phyloP scores from a whole-genome alignment of 495 filamentous ascomycete genomes.

The Amphirosellinia nigrospora region DNA sequence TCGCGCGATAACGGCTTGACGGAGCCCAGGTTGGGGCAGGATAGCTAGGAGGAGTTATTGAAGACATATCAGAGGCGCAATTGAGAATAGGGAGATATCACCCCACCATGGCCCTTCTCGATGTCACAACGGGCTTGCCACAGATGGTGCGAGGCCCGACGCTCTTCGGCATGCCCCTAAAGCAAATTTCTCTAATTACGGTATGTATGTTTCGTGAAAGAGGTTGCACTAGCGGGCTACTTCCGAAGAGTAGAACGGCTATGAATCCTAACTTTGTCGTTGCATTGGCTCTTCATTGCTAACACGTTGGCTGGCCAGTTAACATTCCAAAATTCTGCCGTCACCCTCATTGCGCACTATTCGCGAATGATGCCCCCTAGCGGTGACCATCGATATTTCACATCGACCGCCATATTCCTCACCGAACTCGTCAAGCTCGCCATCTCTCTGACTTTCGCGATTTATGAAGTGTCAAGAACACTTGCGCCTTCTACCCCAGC shows the following conservation, averaged over 20 bases:
- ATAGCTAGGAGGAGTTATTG: not conserved
- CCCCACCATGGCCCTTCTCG: conserved; percentile 46
- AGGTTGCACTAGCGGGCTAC: not conserved
- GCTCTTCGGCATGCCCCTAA: conserved; percentile 72
- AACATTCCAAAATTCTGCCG: conserved; percentile 77
- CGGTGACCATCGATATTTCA: conserved; percentile 83
- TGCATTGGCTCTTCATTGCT: not conserved
- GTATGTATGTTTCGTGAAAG: conserved; percentile 53
- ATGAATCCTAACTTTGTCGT: not conserved
- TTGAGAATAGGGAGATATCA: not conserved
- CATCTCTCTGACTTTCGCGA: conserved; percentile 81
- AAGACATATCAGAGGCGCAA: not conserved
- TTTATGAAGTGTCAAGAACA: conserved; percentile 82
- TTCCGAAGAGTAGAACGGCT: not conserved
- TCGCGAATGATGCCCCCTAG: conserved; percentile 87
- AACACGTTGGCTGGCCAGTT: conserved; percentile 57
- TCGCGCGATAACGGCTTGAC: not conserved
- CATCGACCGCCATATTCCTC: conserved; percentile 92
- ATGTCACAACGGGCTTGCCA: conserved; percentile 36
- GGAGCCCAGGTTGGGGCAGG: conserved; percentile 6
- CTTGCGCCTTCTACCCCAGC: conserved; percentile 77
- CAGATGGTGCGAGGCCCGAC: conserved; percentile 48
- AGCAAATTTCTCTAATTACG: conserved; percentile 77
- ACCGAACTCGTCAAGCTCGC: conserved; percentile 92
- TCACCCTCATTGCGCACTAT: conserved; percentile 89